A percentile compares a stretch with the other conserved stretches of the same genome.
These are phyloP conservation scores for Crucibulum laeve DNA, from an alignment of 768 basidiomycete genomes.

Conservation along the genomic window DNA sequence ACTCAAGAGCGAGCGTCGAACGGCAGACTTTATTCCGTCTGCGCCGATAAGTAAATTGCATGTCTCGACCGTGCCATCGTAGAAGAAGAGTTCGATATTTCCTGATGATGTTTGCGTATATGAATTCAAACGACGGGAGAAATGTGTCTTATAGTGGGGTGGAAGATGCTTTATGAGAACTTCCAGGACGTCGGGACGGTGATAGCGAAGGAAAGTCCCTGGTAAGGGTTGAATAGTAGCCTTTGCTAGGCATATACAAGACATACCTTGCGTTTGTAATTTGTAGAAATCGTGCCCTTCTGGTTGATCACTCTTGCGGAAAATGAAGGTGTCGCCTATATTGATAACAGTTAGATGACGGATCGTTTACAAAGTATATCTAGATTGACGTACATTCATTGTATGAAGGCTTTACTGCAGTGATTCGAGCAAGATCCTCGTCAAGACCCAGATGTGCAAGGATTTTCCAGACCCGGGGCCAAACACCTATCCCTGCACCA, in stretches of 20 bases:
- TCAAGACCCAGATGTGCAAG: slow-evolving; percentile 34
- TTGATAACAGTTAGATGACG: slow-evolving; percentile 6
- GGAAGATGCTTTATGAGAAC: slow-evolving; percentile 41
- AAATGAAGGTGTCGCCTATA: slow-evolving; percentile 16
- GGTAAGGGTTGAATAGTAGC: background rate
- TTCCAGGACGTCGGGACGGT: slow-evolving; percentile 47
- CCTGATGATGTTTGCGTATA: slow-evolving; percentile 26
- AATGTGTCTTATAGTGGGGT: slow-evolving; percentile 26
- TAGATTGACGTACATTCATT: slow-evolving; percentile 11
- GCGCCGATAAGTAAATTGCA: slow-evolving; percentile 47
- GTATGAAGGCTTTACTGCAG: slow-evolving; percentile 17
- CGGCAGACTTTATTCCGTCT: slow-evolving; percentile 32
- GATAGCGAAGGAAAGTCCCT: slow-evolving; percentile 27
- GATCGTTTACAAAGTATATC: slow-evolving; percentile 1
- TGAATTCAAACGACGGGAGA: slow-evolving; percentile 36
- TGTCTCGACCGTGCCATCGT: slow-evolving; percentile 36
- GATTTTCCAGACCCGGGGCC: slow-evolving; percentile 36
- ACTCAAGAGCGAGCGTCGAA: slow-evolving; percentile 18
- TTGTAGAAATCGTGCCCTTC: slow-evolving; percentile 14
- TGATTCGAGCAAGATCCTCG: slow-evolving; percentile 22
- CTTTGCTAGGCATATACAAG: background rate
- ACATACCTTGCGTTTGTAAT: slow-evolving; percentile 14
- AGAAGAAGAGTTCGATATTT: slow-evolving; percentile 31
- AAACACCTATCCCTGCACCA: slow-evolving; percentile 43
- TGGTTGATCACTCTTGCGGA: slow-evolving; percentile 18